Percentiles rank a stretch among this genome's conserved stretches.
phyloP scores from a whole-genome alignment of 176 grass and related monocot species.

The Miscanthus lutarioriparius region DNA sequence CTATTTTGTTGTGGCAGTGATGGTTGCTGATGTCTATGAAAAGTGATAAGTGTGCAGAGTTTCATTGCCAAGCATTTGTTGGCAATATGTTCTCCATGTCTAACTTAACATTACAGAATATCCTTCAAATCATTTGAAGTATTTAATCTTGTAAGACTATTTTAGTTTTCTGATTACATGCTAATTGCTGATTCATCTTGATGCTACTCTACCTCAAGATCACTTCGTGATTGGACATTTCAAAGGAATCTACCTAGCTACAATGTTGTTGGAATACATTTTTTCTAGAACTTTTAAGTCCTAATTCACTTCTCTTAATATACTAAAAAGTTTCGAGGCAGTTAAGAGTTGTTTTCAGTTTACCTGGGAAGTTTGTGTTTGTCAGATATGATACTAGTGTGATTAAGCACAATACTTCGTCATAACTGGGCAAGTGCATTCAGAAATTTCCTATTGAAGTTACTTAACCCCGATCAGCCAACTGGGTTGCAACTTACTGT shows the following conservation, averaged over 20 bases:
- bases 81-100: constrained; percentile 3
- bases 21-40: constrained; percentile 6
- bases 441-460: constrained; percentile 39
- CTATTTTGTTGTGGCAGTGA: constrained; percentile 1
- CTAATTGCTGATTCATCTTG: constrained; percentile 17
- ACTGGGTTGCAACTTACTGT: constrained; percentile 41
- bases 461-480: constrained; percentile 27
- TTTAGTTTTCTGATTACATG: not conserved
- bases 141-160: not conserved
- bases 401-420: constrained; percentile 25
- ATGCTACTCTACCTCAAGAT: not conserved
- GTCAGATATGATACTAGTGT: constrained; percentile 21
- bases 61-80: constrained; percentile 1
- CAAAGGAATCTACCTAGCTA: not conserved
- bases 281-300: not conserved
- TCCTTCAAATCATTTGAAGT: not conserved
- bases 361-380: constrained; percentile 37
- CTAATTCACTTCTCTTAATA: constrained; percentile 18
- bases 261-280: not conserved
- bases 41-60: not conserved
- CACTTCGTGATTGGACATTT: constrained; percentile 4
- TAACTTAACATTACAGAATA: not conserved
- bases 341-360: constrained; percentile 22
- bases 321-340: constrained; percentile 33
- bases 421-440: constrained; percentile 31